Percentiles rank a stretch among this genome's conserved stretches.
These are phyloP conservation scores for Cytospora schulzeri DNA, from an alignment of 2,329 filamentous ascomycete genomes.

Conservation along the genomic window DNA sequence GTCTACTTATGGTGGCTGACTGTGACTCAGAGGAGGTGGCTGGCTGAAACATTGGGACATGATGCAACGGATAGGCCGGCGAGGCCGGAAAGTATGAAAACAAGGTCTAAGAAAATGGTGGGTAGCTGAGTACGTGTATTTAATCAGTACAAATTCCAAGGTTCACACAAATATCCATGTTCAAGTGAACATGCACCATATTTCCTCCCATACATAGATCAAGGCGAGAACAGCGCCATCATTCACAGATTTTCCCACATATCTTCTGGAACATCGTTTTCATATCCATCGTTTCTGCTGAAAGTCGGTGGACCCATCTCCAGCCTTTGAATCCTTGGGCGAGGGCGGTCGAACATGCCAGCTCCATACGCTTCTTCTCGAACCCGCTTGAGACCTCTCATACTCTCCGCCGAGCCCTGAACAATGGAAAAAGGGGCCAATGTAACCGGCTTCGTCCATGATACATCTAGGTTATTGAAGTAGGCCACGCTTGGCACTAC, in stretches of 20 bases:
- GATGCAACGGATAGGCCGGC: neutral
- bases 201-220: neutral
- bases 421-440: neutral
- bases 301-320: neutral
- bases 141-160: neutral
- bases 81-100: neutral
- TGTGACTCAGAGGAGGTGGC: conserved; percentile 2
- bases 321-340: neutral
- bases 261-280: neutral
- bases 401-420: neutral
- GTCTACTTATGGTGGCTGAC: conserved; percentile 15
- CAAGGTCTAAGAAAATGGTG: neutral
- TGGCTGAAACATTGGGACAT: neutral
- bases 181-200: neutral
- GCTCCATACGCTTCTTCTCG: neutral
- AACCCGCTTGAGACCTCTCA: neutral
- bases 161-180: neutral
- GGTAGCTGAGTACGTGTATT: neutral
- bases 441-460: conserved; percentile 9
- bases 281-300: neutral
- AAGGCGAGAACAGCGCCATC: neutral
- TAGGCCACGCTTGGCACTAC: neutral
- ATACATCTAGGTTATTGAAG: conserved; percentile 1
- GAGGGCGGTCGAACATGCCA: neutral
- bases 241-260: neutral